Evolutionary conservation across 2,329 filamentous ascomycete genomes (phyloP), one percentile per base, ranked within the genome.

Genomic region (Exophiala sideris): DNA sequence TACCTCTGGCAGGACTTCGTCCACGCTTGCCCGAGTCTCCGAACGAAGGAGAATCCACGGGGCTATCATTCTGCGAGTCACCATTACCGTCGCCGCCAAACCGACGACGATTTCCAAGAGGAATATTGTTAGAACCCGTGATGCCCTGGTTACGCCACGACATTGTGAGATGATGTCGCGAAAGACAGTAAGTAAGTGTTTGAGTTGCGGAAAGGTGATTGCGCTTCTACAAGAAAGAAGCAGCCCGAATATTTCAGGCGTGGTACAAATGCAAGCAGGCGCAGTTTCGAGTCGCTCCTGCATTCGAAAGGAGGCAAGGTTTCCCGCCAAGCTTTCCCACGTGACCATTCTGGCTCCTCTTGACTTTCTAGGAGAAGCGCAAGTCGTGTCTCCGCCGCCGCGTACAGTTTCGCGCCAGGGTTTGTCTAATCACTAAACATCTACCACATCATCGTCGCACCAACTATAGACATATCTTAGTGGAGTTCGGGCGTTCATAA

Each of bases 111-210:
- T 84, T 95, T 48, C 94, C 94, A 58, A 99, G 78, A 57, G 94
- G 94, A 66, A 99, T 95, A 68, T 96, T 97, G 75, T 99, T 99
- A 41, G 95, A 97, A 48, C 94, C 94, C 16, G 94, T 99, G 70
- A 96, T 95, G 65, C 94, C 94, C 67, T 83, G 79, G 63, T 79
- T 81, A 61, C 83, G 79, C 82, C 83, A 86, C 70, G 83, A 74
- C 83, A 86, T 86, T 39, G 42, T 74, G 59, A 52, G 14, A 11
- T n/a, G 12, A 8, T n/a, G 3, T 36, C 5, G 8, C 14, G 24
- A 18, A 18, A 29, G 24, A 29, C 24, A 29, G 24, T 29, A 29
- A 29, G 24, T 29, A 29, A 29, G 24, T 2, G 5, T 29, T 29
- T 8, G 24, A 29, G 24, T 29, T 29, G 24, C 4, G 24, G 24